Evolutionary conservation across 176 grass and related monocot genomes (phyloP), one percentile per base, ranked within the genome.

Genomic region (Paspalum notatum): DNA sequence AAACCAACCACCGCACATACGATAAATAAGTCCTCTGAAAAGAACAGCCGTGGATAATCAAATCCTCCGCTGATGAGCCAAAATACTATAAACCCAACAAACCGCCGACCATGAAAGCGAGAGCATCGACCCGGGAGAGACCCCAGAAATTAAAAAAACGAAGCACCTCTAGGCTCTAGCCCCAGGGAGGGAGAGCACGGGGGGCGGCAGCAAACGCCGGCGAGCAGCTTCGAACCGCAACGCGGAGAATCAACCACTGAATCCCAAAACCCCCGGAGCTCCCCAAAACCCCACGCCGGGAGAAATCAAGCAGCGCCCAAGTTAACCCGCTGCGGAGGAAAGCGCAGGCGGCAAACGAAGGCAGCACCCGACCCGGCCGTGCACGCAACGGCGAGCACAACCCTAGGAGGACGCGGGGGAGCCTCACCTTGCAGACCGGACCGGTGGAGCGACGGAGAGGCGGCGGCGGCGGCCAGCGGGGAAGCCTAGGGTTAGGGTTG

Each of bases 401-500:
- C 75, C 75, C 75, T 79, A 57, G 51, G 20, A 22, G 14, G 26
- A 60, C 47, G 17, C 11, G 18, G 63, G 49, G 8, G 9, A 24
- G 40, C 32, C 46, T 77, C 72, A 79, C 80, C 69, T 84, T 27
- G 37, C 22, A 5, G 60, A 82, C 47, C 41, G 53, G 44, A 0
- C n/a, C 37, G 22, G 9, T 63, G 61, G n/a, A n/a, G 18, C 70
- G 70, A 44, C 56, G 40, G 24, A 14, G 27, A 26, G 59, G 78
- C 62, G 78, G 78, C 50, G 55, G 65, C 69, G 38, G 84, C 32
- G 74, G 5, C 48, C 56, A 68, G 71, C 0, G 24, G 15, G n/a
- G 75, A 46, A 37, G 10, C 32, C 32, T 83, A 89, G 84, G 88
- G 85, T 86, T 91, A 94, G 82, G 88, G 91, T 86, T 88, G 27